Evolutionary conservation across 2,329 filamentous ascomycete species (phyloP), one percentile per base, ranked within the genome.

Genomic region (Harringtonia lauricola): DNA sequence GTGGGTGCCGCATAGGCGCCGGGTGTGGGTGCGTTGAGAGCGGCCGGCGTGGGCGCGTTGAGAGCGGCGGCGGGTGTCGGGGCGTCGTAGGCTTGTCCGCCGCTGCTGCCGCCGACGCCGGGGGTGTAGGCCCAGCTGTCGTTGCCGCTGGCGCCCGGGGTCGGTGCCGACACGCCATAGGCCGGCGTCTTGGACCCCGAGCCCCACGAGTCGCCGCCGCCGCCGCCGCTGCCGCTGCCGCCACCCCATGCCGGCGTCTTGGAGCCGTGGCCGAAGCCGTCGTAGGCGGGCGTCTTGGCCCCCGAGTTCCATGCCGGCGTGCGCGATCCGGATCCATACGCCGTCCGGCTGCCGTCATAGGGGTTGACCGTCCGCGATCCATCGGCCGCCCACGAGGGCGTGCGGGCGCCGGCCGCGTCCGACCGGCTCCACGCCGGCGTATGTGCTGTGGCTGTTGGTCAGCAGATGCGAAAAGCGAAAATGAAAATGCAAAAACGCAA

Each of bases 291-390:
- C 1, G 84, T 90, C 59, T 83, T 82, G 43, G 81, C 78, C 42
- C 83, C 84, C 2, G 86, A 83, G 46, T 81, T 81, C 84, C 84
- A 89, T 6, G 82, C 83, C 8, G 83, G 83, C 1, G 83, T 88
- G 42, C 84, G 77, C 39, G 74, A 73, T 26, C 81, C 79, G 19
- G 74, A 72, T 17, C 87, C 87, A 54, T 94, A 94, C 2, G 86
- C 78, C 15, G 86, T 89, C 37, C 81, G 79, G 58, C 66, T 82
- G 47, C 83, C 83, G 52, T 83, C 81, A 54, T 86, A 85, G 2
- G 81, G 81, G 56, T 82, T 81, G 49, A 76, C 74, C 13, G 78
- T 82, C 37, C 78, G 70, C 4, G 77, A 81, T 8, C 80, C 80
- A 54, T 83, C 77, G 18, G 71, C 49, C 0, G 46, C 71, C 80